A percentile compares a stretch with the other conserved stretches of the same genome.
These are phyloP conservation scores for Coemansia sp. DNA, from an alignment of 192 early-diverging fungal species.

Conservation along the genomic window DNA sequence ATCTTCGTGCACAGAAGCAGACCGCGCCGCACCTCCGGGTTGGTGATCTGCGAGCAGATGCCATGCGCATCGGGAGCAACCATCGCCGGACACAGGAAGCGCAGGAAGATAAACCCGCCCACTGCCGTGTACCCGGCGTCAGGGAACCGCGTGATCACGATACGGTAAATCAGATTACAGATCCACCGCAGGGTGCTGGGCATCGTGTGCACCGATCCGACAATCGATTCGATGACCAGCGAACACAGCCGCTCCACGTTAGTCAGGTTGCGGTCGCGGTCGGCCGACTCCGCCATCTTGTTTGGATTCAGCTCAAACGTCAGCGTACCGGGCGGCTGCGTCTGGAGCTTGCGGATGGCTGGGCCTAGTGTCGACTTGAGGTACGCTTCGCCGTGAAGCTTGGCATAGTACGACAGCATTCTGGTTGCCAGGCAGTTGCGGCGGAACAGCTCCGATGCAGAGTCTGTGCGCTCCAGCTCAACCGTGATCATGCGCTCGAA, in stretches of 20 bases:
- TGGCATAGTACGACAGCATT: slow-evolving; percentile 81
- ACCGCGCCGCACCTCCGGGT: slow-evolving; percentile 79
- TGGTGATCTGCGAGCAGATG: slow-evolving; percentile 63
- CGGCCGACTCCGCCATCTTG: slow-evolving; percentile 66
- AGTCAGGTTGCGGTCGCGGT: slow-evolving; percentile 69
- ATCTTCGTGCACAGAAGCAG: slow-evolving; percentile 90
- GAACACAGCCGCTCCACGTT: slow-evolving; percentile 79
- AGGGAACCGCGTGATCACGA: slow-evolving; percentile 80
- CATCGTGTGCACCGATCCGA: slow-evolving; percentile 65
- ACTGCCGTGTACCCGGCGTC: slow-evolving; percentile 84
- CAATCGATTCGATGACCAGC: slow-evolving; percentile 81
- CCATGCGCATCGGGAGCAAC: slow-evolving; percentile 86
- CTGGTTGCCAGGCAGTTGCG: slow-evolving; percentile 91
- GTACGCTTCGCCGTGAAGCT: slow-evolving; percentile 77
- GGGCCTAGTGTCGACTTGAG: slow-evolving; percentile 78
- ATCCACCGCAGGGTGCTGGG: slow-evolving; percentile 76
- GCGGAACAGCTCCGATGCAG: slow-evolving; percentile 84
- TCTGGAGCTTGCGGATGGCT: slow-evolving; percentile 68
- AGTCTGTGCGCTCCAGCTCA: slow-evolving; percentile 84
- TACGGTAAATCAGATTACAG: slow-evolving; percentile 74
- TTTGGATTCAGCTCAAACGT: slow-evolving; percentile 90
- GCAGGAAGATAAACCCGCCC: slow-evolving; percentile 92
- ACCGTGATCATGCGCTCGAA: slow-evolving; percentile 79
- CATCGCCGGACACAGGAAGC: slow-evolving; percentile 95
- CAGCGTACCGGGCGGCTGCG: slow-evolving; percentile 63